Evolutionary conservation across 225 moss, liverwort and hornwort species (phyloP), one percentile per base, ranked within the genome.

Genomic region (Physcomitrium patens): DNA sequence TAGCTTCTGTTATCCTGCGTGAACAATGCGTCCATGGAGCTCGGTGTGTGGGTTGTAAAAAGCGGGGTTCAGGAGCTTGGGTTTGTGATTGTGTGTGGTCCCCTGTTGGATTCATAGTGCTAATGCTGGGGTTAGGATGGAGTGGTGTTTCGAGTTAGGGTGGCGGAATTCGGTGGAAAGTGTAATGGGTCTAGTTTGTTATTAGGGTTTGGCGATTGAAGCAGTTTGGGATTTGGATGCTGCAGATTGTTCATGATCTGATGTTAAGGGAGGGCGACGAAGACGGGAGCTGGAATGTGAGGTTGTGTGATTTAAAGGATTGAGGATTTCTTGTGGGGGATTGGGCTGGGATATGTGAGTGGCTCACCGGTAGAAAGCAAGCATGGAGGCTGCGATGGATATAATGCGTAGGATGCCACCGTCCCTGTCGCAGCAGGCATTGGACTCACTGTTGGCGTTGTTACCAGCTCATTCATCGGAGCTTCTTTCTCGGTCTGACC

Each of bases 341-440:
- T 50, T 64, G 54, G 10, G 17, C 17, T 58, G 59, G 46, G 26
- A 46, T 58, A 16, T 54, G 64, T 10, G 61, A 37, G 49, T 44
- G 44, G 26, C 68, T 12, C 48, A 13, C 47, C 4, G 28, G 41
- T 43, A n/a, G 63, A 1, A 67, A 17, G 49, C 17, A 52, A 63
- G 52, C 9, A 89, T 93, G 91, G 91, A 93, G 22, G 93, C 93
- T 52, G 93, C 93, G 5, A 90, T 93, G 93, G 89, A 93, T 86
- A 76, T 93, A 70, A 90, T 86, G 85, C 85, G 93, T 68, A 85
- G 93, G 58, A 89, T 93, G 87, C 93, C 93, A 46, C 91, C 93
- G 1, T 65, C 65, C 31, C 70, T 85, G 68, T 89, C 91, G 47
- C 83, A 87, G 75, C 80, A 80, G 69, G 90, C 93, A 19, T 66